Evolutionary conservation across 805 yeast species (phyloP).

Genomic region (Spencermartinsiella europaea): DNA sequence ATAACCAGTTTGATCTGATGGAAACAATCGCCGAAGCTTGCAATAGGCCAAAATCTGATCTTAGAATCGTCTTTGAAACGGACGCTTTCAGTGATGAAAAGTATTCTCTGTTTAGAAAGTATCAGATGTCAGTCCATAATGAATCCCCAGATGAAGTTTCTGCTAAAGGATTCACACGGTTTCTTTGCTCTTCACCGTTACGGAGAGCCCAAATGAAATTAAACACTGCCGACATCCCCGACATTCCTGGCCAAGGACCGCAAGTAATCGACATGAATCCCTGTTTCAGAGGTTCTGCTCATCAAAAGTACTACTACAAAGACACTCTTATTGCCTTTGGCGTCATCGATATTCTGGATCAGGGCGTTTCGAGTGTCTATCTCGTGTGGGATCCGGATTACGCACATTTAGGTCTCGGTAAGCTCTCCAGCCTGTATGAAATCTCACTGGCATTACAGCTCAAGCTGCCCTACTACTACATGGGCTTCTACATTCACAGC

Average conservation of each 20-base stretch:
- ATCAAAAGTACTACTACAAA: conserved; percentile 70
- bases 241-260: conserved; percentile 44
- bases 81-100: conserved; percentile 53
- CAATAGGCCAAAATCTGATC: conserved; percentile 21
- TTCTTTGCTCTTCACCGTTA: conserved; percentile 69
- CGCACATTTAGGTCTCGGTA: conserved; percentile 66
- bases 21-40: conserved; percentile 37
- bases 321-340: conserved; percentile 65
- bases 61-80: conserved; percentile 47
- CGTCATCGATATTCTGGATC: conserved; percentile 70
- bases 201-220: background rate
- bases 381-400: conserved; percentile 85
- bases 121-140: conserved; percentile 66
- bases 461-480: conserved; percentile 53
- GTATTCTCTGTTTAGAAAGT: conserved; percentile 46
- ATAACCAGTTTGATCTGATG: conserved; percentile 28
- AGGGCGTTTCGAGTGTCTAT: conserved; percentile 69
- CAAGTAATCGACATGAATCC: background rate
- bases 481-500: conserved; percentile 77
- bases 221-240: background rate
- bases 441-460: conserved; percentile 47
- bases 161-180: conserved; percentile 49
- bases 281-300: conserved; percentile 33
- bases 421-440: conserved; percentile 70
- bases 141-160: conserved; percentile 49